Evolutionary conservation across 345 rosid genomes (phyloP), one percentile per base, ranked within the genome.

Genomic region (Cardamine occulta): DNA sequence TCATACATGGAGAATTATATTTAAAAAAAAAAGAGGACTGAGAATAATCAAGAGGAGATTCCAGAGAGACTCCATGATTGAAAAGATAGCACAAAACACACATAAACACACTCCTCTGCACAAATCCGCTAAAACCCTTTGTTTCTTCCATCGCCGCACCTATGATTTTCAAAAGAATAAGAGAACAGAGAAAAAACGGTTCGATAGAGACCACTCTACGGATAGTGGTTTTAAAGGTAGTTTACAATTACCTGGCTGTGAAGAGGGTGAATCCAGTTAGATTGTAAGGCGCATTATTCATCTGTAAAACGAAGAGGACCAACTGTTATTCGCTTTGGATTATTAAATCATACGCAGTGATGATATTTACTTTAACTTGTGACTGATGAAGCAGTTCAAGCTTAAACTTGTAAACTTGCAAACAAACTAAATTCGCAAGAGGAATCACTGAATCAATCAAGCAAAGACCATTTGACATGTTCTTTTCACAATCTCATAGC

Each of bases 261-360:
- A 70, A 70, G 76, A 70, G 66, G 72, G 66, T 53, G 72, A 63
- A 24, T 70, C 71, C 34, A 56, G 34, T 63, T 59, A 76, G 53
- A 63, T 24, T 37, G n/a, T 11, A 63, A 26, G n/a, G 19, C 31
- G 18, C 45, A 70, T 70, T 63, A 77, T 2, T 77, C 80, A 70
- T 77, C 80, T 77, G 76, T 56, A 48, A 63, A 70, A 63, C 19
- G 15, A 70, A 70, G 29, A 45, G 4, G 34, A 17, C 11, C 65
- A 24, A n/a, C 8, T 53, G 68, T 53, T 44, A 68, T 7, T 59
- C 10, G 3, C 40, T 34, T 35, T 58, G 12, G 13, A 45, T 66
- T n/a, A 19, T 24, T n/a, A 48, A 23, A 57, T 65, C 51, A 58
- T 28, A 37, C 14, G 34, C 42, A 35, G 6, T 0, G 17, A 17